Evolutionary conservation across 768 basidiomycete genomes (phyloP).

Genomic region (Gymnopilus dilepis): DNA sequence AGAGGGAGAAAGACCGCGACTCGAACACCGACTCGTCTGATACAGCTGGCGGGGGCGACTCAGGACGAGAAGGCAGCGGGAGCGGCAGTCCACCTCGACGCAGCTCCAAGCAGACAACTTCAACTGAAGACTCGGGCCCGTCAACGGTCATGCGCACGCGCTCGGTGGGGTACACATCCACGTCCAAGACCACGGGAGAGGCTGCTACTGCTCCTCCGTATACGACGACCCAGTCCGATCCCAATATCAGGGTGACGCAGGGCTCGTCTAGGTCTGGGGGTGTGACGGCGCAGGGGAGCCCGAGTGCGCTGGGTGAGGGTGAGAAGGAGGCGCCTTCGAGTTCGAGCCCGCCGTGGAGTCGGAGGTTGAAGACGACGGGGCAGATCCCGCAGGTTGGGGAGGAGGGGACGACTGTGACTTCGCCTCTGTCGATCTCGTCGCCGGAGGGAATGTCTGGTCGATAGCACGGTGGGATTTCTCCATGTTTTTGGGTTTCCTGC

Average conservation of each 20-base stretch:
- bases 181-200: too few relatives aligned
- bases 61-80: not conserved
- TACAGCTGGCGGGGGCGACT: not conserved
- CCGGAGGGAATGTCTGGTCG: not conserved
- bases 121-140: slow-evolving; percentile 6
- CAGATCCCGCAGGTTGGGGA: not conserved
- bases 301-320: not conserved
- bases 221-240: not conserved
- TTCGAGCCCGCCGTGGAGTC: not conserved
- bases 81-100: not conserved
- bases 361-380: not conserved
- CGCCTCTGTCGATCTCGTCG: not conserved
- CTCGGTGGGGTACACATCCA: slow-evolving; percentile 21
- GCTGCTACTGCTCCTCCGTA: not conserved
- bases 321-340: too few relatives aligned
- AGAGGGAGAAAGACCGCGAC: slow-evolving; percentile 1
- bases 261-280: too few relatives aligned
- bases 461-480: not conserved
- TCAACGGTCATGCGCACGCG: slow-evolving; percentile 24
- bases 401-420: not conserved
- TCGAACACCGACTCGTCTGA: not conserved
- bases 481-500: too few relatives aligned
- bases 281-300: not conserved
- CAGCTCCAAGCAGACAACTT: slow-evolving; percentile 6
- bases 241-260: not conserved